These are phyloP conservation scores for Pochonia chlamydosporia DNA, from an alignment of 2,329 filamentous ascomycete species.

Conservation along the genomic window DNA sequence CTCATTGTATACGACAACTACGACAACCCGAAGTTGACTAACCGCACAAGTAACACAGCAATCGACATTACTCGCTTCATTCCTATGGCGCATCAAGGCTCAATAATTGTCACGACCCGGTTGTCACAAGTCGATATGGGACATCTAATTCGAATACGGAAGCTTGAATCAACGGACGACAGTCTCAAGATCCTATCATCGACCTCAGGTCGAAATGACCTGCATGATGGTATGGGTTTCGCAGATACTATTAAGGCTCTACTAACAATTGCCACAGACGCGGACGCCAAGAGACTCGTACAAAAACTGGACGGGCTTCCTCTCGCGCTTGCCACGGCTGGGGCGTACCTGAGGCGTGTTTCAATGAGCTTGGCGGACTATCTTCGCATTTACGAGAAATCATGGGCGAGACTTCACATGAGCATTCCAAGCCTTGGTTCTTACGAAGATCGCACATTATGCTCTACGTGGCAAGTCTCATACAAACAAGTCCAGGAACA, in stretches of 20 bases:
- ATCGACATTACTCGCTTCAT: slow-evolving; percentile 27
- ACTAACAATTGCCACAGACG: background rate
- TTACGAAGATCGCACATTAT: slow-evolving; percentile 25
- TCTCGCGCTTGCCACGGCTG: slow-evolving; percentile 39
- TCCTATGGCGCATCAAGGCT: slow-evolving; percentile 29
- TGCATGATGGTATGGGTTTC: slow-evolving; percentile 18
- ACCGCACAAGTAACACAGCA: slow-evolving; percentile 5
- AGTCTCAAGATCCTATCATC: slow-evolving; percentile 24
- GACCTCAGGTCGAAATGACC: slow-evolving; percentile 13
- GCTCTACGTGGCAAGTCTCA: slow-evolving; percentile 33
- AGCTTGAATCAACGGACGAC: slow-evolving; percentile 23
- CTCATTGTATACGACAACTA: slow-evolving; percentile 36
- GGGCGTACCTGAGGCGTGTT: slow-evolving; percentile 34
- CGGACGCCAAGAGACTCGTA: background rate
- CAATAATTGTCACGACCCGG: slow-evolving; percentile 33
- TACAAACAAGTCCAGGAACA: slow-evolving; percentile 26
- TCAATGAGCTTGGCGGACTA: slow-evolving; percentile 31
- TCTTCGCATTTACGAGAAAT: slow-evolving; percentile 29
- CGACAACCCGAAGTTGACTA: slow-evolving; percentile 27
- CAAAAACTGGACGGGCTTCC: slow-evolving; percentile 36
- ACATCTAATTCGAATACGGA: slow-evolving; percentile 23
- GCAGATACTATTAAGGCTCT: slow-evolving; percentile 2
- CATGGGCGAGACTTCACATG: slow-evolving; percentile 29
- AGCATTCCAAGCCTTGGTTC: slow-evolving; percentile 19
- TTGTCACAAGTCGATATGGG: slow-evolving; percentile 25